Evolutionary conservation across 495 filamentous ascomycete species (phyloP), one percentile per base, ranked within the genome.

Genomic region (Neurospora sp.): DNA sequence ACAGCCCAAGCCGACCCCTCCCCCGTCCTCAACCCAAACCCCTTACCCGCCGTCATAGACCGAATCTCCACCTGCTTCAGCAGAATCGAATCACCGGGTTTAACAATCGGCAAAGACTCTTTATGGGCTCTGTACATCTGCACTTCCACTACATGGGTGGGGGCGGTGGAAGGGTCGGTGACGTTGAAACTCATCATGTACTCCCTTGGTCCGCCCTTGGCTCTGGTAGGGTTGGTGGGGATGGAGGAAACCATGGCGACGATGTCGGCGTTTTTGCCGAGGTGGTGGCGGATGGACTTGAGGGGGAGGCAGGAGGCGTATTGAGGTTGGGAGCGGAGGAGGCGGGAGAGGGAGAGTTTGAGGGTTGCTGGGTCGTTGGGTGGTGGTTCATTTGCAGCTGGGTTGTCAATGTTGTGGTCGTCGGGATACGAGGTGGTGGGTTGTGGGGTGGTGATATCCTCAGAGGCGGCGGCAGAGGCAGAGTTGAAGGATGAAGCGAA

Each of bases 41-140:
- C 82, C 44, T 81, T 79, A 53, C 85, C 85, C 12, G 87, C 71
- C 69, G 85, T 81, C 18, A 96, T 92, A 70, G 85, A 86, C 69
- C 85, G 81, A 16, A 96, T 92, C 71, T 86, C 87, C 76, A 98
- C 94, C 48, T 89, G 85, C 7, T 91, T 87, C 14, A 99, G 85
- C 44, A 99, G 80, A 27, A 97, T 84, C 3, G 90, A 89, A 75
- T 96, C 91, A 9, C 96, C 96, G 18, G 86, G 85, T 3, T 84
- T 82, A 35, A 93, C 84, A 6, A 85, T 77, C 0, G 96, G 96
- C 3, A 98, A 83, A 1, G 89, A 87, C 14, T 87, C 86, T 75
- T 90, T 90, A 77, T 91, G 89, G 1, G 93, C 91, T 6, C 93
- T 88, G 79, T 92, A 92, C 18, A 97, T 83, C 72, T 92, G 89